phyloP scores from a whole-genome alignment of 192 early-diverging fungal genomes.

The Podila horticola region DNA sequence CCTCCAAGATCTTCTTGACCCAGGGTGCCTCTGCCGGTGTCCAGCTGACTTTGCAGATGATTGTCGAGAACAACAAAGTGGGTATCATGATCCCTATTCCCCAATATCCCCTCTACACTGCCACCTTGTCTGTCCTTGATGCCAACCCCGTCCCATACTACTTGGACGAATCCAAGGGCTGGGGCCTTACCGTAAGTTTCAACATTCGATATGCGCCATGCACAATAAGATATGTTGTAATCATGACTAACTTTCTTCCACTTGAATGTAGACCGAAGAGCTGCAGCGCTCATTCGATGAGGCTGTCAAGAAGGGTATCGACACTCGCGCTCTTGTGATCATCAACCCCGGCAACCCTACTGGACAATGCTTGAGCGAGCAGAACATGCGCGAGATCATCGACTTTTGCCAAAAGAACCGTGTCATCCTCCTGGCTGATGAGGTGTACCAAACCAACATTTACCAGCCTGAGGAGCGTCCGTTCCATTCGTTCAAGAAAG shows the following conservation, averaged over 20 bases:
- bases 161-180: slow-evolving; percentile 86
- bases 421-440: slow-evolving; percentile 93
- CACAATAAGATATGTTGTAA: neutral
- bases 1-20: slow-evolving; percentile 91
- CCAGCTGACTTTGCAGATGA: slow-evolving; percentile 88
- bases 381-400: slow-evolving; percentile 92
- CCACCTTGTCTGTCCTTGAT: slow-evolving; percentile 85
- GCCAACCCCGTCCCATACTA: slow-evolving; percentile 94
- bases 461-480: slow-evolving; percentile 83
- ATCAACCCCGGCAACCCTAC: slow-evolving; percentile 99
- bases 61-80: slow-evolving; percentile 79
- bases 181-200: slow-evolving; percentile 74
- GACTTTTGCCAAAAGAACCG: slow-evolving; percentile 85
- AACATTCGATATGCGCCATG: neutral
- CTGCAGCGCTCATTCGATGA: slow-evolving; percentile 71
- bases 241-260: neutral
- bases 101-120: slow-evolving; percentile 98
- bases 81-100: slow-evolving; percentile 99
- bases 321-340: slow-evolving; percentile 94
- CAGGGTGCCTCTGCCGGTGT: slow-evolving; percentile 95
- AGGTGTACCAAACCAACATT: slow-evolving; percentile 98
- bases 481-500: slow-evolving; percentile 98
- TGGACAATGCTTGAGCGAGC: slow-evolving; percentile 83
- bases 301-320: slow-evolving; percentile 75
- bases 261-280: slow-evolving; percentile 53